Base-by-base conservation (phyloP, 2,329 filamentous ascomycete species). In the Talaromyces pinophilus region DNA sequence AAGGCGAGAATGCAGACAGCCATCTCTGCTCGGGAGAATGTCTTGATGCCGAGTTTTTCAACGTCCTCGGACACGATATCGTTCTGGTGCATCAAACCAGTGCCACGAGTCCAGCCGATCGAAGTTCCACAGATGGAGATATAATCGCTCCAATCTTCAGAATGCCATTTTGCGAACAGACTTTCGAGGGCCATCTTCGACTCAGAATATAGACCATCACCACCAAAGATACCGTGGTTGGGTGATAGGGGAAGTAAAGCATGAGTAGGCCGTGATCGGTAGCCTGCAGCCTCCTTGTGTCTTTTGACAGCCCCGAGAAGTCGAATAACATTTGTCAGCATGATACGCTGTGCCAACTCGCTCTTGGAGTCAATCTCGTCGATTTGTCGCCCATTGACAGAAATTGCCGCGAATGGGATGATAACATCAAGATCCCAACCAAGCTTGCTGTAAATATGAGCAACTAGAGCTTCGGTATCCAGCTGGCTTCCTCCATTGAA, bases 1-100 rank as follows among this genome's bases (percentile, higher is more conserved):
- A 99, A 87, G 71, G 94, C 93, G 55, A 99, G 87, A 71, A 99
- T 82, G 81, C 98, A 99, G 85, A 99, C 98, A 17, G 95, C 95
- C 95, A 99, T 99, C 81, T 99, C 95, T 78, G 97, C 93, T 82
- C 98, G 94, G 8, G 94, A 98, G 85, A 99, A 99, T 3, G 95
- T 99, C 73, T 94, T 92, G 33, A 98, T 95, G 73, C 95, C 95
- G 71, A 96, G 95, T 73, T 91, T 92, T 83, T 99, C 95, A 65
- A 99, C 92, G 67, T 94, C 95, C 78, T 98, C 93, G 40, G 95
- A 95, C 70, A 98, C 93, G 72, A 97, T 89, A 80, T 99, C 97
- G 85, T 98, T 98, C 75, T 91, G 93, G 71, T 90, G 92, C 94
- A 98, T 98, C 73, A 99, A 88, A 77, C 95, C 95, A 70, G 95